Conservation (phyloP, 495 filamentous ascomycete species). For the Talaromyces wortmannii region DNA sequence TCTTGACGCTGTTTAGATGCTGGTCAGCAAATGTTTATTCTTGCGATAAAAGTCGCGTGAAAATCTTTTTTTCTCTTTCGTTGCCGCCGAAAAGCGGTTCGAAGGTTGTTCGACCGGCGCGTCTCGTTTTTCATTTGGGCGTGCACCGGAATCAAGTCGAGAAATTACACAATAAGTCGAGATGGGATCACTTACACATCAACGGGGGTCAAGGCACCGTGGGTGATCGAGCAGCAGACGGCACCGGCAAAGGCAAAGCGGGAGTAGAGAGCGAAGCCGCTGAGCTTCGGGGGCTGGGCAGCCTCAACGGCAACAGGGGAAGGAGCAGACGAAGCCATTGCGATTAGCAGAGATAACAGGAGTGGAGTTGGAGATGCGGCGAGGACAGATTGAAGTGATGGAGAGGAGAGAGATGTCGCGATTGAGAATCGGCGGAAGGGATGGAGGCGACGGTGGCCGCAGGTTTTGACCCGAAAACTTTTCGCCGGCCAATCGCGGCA, state of each 20-base stretch:
- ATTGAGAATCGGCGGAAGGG: slow-evolving; percentile 9
- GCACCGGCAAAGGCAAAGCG: slow-evolving; percentile 91
- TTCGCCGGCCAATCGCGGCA: slow-evolving; percentile 6
- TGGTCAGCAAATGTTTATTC: neutral
- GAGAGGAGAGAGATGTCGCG: slow-evolving; percentile 8
- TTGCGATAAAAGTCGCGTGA: too few relatives aligned
- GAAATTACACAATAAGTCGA: neutral
- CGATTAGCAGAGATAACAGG: slow-evolving; percentile 11
- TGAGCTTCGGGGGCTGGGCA: slow-evolving; percentile 37
- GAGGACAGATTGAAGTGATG: slow-evolving; percentile 9
- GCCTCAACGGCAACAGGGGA: slow-evolving; percentile 27
- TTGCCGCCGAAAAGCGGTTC: neutral
- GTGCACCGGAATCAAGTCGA: neutral
- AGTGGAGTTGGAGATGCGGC: slow-evolving; percentile 5
- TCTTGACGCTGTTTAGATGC: slow-evolving; percentile 68
- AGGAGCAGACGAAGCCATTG: slow-evolving; percentile 35
- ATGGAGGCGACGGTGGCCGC: slow-evolving; percentile 12
- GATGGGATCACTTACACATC: slow-evolving; percentile 75
- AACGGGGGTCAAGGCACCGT: slow-evolving; percentile 86
- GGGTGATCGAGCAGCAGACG: slow-evolving; percentile 90
- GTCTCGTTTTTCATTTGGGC: neutral
- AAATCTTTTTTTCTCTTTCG: neutral
- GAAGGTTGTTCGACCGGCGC: neutral
- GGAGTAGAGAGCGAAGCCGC: slow-evolving; percentile 57
- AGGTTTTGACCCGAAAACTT: slow-evolving; percentile 9